Percentiles rank a stretch among this genome's conserved stretches.
Conservation (phyloP, 805 yeast species). For the Kodamaea kakaduensis region DNA sequence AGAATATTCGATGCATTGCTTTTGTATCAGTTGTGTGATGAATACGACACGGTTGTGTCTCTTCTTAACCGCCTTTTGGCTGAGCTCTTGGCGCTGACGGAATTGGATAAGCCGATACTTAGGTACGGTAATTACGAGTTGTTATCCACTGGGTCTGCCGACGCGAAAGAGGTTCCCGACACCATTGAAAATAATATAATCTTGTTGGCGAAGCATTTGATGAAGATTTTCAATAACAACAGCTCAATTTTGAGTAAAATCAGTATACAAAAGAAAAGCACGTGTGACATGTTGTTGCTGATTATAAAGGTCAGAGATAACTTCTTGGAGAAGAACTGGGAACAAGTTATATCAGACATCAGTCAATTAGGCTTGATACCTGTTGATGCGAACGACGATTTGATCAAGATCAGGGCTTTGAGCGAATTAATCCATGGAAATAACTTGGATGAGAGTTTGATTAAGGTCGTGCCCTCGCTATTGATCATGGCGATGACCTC, state of each 20-base stretch:
- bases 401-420: constrained; percentile 55
- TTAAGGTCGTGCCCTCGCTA: constrained; percentile 75
- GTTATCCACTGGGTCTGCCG: constrained; percentile 23
- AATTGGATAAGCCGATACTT: constrained; percentile 55
- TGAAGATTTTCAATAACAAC: constrained; percentile 49
- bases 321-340: constrained; percentile 57
- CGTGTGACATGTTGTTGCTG: constrained; percentile 60
- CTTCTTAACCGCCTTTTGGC: constrained; percentile 75
- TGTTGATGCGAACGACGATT: constrained; percentile 42
- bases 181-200: constrained; percentile 47
- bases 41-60: constrained; percentile 72
- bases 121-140: constrained; percentile 37
- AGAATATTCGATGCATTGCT: constrained; percentile 79
- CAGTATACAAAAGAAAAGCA: constrained; percentile 52
- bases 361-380: constrained; percentile 67
- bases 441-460: constrained; percentile 61
- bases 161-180: constrained; percentile 29
- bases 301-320: constrained; percentile 64
- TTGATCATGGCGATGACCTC: constrained; percentile 79
- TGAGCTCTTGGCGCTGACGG: constrained; percentile 69
- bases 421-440: constrained; percentile 61
- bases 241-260: constrained; percentile 56
- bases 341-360: constrained; percentile 50
- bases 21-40: constrained; percentile 84
- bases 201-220: constrained; percentile 42